phyloP scores from a whole-genome alignment of 495 filamentous ascomycete species.

The Neurospora sp. region DNA sequence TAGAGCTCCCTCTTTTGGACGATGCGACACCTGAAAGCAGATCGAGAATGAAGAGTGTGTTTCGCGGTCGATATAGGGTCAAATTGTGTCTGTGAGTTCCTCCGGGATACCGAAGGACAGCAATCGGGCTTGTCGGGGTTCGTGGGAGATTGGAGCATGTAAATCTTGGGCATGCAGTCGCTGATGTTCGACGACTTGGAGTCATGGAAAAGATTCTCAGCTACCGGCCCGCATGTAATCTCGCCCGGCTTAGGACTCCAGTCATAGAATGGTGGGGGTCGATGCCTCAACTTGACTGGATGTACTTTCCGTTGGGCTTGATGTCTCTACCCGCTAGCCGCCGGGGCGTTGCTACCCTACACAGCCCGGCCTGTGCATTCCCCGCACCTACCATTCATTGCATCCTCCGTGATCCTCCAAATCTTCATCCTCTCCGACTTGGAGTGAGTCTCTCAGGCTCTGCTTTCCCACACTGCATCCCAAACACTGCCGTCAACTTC shows the following conservation, averaged over 20 bases:
- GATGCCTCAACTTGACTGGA: not conserved
- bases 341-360: not conserved
- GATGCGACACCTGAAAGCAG: too few relatives aligned
- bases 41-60: too few relatives aligned
- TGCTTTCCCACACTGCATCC: not conserved
- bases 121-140: not conserved
- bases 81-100: too few relatives aligned
- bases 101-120: too few relatives aligned
- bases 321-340: not conserved
- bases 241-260: not conserved
- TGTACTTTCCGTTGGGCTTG: not conserved
- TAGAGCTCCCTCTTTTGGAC: too few relatives aligned
- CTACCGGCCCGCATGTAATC: not conserved
- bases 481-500: too few relatives aligned
- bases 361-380: not conserved
- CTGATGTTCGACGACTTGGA: not conserved
- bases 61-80: too few relatives aligned
- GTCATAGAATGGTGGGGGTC: not conserved
- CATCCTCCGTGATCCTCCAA: too few relatives aligned
- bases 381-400: too few relatives aligned
- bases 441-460: too few relatives aligned
- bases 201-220: not conserved
- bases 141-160: not conserved
- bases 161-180: not conserved
- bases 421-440: too few relatives aligned